Percentiles rank a stretch among this genome's conserved stretches.
Conservation (phyloP, 2,329 filamentous ascomycete species). For the Raffaelea ambrosiae region DNA sequence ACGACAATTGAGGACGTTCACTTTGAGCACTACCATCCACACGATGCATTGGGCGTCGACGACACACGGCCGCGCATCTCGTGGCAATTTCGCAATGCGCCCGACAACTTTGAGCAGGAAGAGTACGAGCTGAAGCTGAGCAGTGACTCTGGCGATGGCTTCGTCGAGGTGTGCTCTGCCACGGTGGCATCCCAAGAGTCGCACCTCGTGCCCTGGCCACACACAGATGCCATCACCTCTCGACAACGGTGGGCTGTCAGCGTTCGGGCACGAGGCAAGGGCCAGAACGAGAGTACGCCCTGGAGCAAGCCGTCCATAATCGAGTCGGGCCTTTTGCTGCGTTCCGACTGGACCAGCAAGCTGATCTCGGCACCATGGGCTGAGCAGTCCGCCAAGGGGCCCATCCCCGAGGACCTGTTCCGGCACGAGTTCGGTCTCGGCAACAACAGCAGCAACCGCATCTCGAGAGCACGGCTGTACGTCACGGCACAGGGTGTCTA, state of each 20-base stretch:
- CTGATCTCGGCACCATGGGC: neutral
- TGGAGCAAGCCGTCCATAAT: conserved; percentile 12
- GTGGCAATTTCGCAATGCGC: neutral
- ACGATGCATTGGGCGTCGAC: neutral
- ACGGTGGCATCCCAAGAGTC: neutral
- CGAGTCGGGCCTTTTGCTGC: conserved; percentile 10
- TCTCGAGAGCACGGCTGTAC: conserved; percentile 21
- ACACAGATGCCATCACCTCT: neutral
- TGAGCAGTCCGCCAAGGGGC: conserved; percentile 5
- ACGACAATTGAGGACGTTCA: neutral
- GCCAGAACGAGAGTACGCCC: neutral
- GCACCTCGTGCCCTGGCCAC: conserved; percentile 25
- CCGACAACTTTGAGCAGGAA: neutral
- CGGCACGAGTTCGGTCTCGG: conserved; percentile 4
- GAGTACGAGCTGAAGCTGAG: neutral
- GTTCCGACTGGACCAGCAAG: conserved; percentile 7
- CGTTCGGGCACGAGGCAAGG: conserved; percentile 7
- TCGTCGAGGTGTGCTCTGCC: neutral
- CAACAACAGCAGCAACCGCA: neutral
- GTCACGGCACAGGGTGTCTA: conserved; percentile 26
- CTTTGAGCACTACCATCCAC: neutral
- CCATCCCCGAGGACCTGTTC: conserved; percentile 12
- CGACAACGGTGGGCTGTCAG: conserved; percentile 7
- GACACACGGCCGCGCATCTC: neutral
- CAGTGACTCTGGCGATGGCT: neutral